phyloP scores from a whole-genome alignment of 2,329 filamentous ascomycete species.

The Penicillium sp. region DNA sequence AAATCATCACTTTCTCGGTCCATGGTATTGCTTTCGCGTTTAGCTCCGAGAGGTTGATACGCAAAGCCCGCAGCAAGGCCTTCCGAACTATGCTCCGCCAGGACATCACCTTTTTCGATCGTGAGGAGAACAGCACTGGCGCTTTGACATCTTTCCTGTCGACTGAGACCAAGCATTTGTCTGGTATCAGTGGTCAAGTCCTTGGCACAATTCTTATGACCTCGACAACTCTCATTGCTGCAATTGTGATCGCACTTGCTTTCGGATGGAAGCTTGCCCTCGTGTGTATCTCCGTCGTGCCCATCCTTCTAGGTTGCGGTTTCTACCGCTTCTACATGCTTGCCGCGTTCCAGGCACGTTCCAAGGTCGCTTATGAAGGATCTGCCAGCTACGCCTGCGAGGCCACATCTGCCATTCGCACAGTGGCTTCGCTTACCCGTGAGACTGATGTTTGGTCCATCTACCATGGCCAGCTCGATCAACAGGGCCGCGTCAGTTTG shows the following conservation, averaged over 20 bases:
- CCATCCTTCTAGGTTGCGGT: slow-evolving; percentile 74
- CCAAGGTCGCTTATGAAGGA: slow-evolving; percentile 74
- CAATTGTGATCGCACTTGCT: slow-evolving; percentile 67
- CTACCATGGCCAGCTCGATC: slow-evolving; percentile 67
- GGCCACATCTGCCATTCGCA: slow-evolving; percentile 89
- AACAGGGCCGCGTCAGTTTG: slow-evolving; percentile 67
- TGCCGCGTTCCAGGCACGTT: slow-evolving; percentile 72
- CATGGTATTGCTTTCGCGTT: slow-evolving; percentile 77
- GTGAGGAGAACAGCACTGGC: slow-evolving; percentile 83
- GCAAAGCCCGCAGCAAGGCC: slow-evolving; percentile 75
- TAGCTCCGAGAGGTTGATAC: slow-evolving; percentile 82
- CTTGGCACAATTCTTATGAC: slow-evolving; percentile 84
- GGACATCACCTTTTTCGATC: slow-evolving; percentile 89
- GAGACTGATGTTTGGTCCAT: slow-evolving; percentile 74
- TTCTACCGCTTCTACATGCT: slow-evolving; percentile 86
- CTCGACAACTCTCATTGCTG: slow-evolving; percentile 72
- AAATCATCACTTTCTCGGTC: slow-evolving; percentile 65
- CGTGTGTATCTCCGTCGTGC: slow-evolving; percentile 76
- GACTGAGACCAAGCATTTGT: slow-evolving; percentile 83
- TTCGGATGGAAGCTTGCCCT: slow-evolving; percentile 87
- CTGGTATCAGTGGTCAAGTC: slow-evolving; percentile 82
- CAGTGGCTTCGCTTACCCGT: slow-evolving; percentile 84
- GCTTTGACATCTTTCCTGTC: slow-evolving; percentile 85
- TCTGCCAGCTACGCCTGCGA: slow-evolving; percentile 90
- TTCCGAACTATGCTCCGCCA: slow-evolving; percentile 89